Percentiles rank a stretch among this genome's conserved stretches.
These are phyloP conservation scores for Macaranga tanarius DNA, from an alignment of 441 rosid genomes.

Conservation along the genomic window DNA sequence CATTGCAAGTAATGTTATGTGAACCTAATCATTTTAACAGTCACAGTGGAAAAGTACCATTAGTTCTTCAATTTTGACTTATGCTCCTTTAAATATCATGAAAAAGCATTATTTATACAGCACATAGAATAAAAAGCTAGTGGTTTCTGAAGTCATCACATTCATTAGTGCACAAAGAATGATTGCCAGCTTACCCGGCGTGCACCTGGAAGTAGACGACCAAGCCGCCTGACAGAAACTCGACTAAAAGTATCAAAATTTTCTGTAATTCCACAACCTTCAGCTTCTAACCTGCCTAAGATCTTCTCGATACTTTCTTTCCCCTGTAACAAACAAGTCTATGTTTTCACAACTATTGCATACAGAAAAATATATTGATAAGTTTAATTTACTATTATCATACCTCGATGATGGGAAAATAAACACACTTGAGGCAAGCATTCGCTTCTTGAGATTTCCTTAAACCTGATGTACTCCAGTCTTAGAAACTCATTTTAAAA, in stretches of 20 bases:
- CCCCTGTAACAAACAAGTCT: conserved; percentile 44
- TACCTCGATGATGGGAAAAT: conserved; percentile 67
- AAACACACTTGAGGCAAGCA: conserved; percentile 68
- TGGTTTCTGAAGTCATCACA: neutral
- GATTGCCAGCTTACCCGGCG: conserved; percentile 61
- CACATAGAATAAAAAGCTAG: neutral
- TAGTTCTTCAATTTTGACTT: neutral
- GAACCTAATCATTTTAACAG: too few relatives aligned
- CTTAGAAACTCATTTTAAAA: conserved; percentile 10
- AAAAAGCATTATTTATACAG: neutral
- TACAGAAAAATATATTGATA: neutral
- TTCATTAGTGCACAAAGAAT: neutral
- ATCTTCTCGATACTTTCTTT: conserved; percentile 57
- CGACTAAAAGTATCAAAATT: conserved; percentile 52
- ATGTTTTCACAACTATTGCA: neutral
- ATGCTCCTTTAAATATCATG: neutral
- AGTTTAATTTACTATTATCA: neutral
- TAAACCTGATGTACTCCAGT: conserved; percentile 34
- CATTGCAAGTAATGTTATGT: neutral
- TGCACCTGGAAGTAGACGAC: conserved; percentile 84
- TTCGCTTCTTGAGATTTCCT: conserved; percentile 44
- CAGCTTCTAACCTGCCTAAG: conserved; percentile 44
- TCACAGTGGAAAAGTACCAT: neutral
- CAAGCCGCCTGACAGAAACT: conserved; percentile 68
- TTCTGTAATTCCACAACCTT: conserved; percentile 42